A percentile compares a stretch with the other conserved stretches of the same genome.
These are phyloP conservation scores for Penicillium sp. DNA, from an alignment of 2,329 filamentous ascomycete species.

Conservation along the genomic window DNA sequence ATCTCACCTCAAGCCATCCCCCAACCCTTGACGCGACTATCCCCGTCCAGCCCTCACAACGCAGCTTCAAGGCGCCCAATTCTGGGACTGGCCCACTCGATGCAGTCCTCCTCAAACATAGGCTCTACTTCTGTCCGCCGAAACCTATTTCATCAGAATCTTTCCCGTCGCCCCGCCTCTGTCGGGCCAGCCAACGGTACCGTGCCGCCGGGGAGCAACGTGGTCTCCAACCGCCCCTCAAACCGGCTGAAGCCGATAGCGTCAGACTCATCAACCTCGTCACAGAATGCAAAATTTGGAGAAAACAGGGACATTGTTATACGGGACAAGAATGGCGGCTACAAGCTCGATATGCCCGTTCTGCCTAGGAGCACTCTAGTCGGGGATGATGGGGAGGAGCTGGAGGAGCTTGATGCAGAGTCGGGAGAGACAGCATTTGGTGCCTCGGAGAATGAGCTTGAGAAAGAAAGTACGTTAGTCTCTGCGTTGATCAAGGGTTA, in stretches of 20 bases:
- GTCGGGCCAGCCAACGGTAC: conserved; percentile 25
- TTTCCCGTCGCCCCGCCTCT: conserved; percentile 43
- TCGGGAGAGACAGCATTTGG: conserved; percentile 54
- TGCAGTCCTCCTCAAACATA: conserved; percentile 24
- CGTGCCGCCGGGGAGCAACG: conserved; percentile 15
- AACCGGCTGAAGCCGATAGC: conserved; percentile 22
- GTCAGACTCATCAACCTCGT: conserved; percentile 21
- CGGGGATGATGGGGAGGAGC: conserved; percentile 42
- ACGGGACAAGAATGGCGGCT: conserved; percentile 49
- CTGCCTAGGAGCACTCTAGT: conserved; percentile 37
- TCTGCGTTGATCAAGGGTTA: background rate
- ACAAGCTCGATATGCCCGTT: conserved; percentile 47
- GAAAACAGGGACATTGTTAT: conserved; percentile 50
- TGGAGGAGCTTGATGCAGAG: conserved; percentile 51
- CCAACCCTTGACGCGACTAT: too few relatives aligned
- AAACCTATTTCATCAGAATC: conserved; percentile 46
- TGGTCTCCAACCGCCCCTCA: conserved; percentile 23
- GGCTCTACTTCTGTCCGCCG: conserved; percentile 41
- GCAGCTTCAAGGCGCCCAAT: too few relatives aligned
- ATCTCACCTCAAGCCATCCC: too few relatives aligned
- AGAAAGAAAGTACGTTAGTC: conserved; percentile 42
- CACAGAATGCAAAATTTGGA: conserved; percentile 21
- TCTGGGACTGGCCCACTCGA: too few relatives aligned
- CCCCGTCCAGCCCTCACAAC: too few relatives aligned
- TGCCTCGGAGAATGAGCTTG: conserved; percentile 38